Conservation (phyloP, 208 protist species). For the Crithidia bombi region DNA sequence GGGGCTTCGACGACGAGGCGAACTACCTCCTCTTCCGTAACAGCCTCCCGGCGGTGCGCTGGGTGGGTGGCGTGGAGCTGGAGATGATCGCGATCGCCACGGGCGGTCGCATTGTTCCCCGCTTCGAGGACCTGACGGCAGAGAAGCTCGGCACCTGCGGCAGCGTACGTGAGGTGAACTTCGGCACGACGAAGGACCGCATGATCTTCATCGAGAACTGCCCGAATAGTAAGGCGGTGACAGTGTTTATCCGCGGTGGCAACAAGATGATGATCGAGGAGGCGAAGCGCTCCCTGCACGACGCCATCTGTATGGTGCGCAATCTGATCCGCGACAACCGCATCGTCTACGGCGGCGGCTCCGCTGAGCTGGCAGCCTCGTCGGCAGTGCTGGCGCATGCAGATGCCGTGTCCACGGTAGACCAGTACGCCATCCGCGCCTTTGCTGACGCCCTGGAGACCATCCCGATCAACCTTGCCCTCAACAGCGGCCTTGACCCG, state of each 20-base stretch:
- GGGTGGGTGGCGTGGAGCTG: slow-evolving; percentile 99
- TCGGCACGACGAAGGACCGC: slow-evolving; percentile 98
- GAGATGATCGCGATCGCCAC: slow-evolving; percentile 99
- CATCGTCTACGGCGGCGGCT: slow-evolving; percentile 99
- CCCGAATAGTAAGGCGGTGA: slow-evolving; percentile 98
- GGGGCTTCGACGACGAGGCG: slow-evolving; percentile 99
- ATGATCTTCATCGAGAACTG: slow-evolving; percentile 99
- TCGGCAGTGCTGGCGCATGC: slow-evolving; percentile 93
- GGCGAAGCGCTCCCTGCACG: slow-evolving; percentile 99
- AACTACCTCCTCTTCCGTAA: slow-evolving; percentile 99
- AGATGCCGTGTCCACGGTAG: slow-evolving; percentile 93
- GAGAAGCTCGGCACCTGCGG: slow-evolving; percentile 98
- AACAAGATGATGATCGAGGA: slow-evolving; percentile 99
- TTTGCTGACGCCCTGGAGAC: slow-evolving; percentile 99
- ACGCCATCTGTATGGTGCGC: slow-evolving; percentile 99
- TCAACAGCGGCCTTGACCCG: slow-evolving; percentile 98
- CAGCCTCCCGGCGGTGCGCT: slow-evolving; percentile 99
- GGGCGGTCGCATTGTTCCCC: slow-evolving; percentile 98
- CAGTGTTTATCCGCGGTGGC: slow-evolving; percentile 99
- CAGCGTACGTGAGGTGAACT: slow-evolving; percentile 90
- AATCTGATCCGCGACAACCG: slow-evolving; percentile 99
- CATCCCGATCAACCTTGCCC: slow-evolving; percentile 99
- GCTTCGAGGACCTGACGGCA: slow-evolving; percentile 98
- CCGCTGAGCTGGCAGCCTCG: slow-evolving; percentile 98
- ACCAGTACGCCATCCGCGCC: slow-evolving; percentile 99